Evolutionary conservation across 2,329 filamentous ascomycete species (phyloP).

Genomic region (Plenodomus lindquistii): DNA sequence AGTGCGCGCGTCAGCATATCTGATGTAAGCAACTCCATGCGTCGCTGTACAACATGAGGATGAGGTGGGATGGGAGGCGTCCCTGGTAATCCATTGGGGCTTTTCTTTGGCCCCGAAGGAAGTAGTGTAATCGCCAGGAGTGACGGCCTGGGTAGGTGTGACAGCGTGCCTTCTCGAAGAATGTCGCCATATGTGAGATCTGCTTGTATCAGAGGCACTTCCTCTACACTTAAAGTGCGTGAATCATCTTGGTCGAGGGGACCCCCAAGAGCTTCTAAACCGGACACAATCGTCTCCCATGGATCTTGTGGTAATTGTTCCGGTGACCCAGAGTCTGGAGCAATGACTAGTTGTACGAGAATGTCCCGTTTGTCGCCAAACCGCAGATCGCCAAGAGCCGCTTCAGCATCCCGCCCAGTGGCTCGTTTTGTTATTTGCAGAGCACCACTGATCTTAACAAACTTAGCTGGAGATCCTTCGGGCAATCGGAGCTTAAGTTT

Average conservation of each 20-base stretch:
- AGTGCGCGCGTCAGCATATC: slow-evolving; percentile 95
- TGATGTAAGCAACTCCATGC: slow-evolving; percentile 96
- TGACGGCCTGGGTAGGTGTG: slow-evolving; percentile 86
- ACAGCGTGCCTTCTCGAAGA: slow-evolving; percentile 80
- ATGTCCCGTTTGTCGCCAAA: slow-evolving; percentile 85
- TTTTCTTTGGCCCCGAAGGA: slow-evolving; percentile 68
- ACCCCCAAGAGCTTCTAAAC: slow-evolving; percentile 88
- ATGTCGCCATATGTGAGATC: slow-evolving; percentile 94
- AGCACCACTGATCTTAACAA: slow-evolving; percentile 97
- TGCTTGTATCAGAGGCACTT: slow-evolving; percentile 92
- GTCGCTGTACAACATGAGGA: slow-evolving; percentile 89
- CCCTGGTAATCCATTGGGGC: slow-evolving; percentile 55
- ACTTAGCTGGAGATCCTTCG: slow-evolving; percentile 95
- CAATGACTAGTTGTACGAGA: slow-evolving; percentile 83
- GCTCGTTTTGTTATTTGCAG: slow-evolving; percentile 95
- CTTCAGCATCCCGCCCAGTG: slow-evolving; percentile 91
- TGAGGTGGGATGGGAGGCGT: slow-evolving; percentile 86
- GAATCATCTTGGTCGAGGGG: slow-evolving; percentile 84
- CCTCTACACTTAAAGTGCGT: slow-evolving; percentile 82
- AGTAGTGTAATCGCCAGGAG: slow-evolving; percentile 95
- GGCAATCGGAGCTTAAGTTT: slow-evolving; percentile 92
- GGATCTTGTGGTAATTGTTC: slow-evolving; percentile 90
- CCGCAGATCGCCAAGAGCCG: slow-evolving; percentile 84
- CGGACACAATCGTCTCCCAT: slow-evolving; percentile 97
- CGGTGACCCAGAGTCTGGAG: slow-evolving; percentile 79